These are phyloP conservation scores for Cryptomeria japonica DNA, from an alignment of 75 land plant species.

Conservation along the genomic window DNA sequence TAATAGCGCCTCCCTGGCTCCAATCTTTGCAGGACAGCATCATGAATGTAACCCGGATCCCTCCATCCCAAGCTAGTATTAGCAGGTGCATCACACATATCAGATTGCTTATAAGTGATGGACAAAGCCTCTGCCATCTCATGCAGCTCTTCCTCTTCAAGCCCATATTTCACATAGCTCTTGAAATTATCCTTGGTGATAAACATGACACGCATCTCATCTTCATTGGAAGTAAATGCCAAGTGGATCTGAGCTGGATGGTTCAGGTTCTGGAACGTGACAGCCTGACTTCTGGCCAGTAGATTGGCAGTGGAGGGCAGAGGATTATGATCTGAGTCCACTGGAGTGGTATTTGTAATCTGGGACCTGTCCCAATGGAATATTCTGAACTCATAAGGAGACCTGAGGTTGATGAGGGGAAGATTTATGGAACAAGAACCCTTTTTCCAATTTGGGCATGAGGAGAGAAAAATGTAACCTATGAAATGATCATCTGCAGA, in stretches of 20 bases:
- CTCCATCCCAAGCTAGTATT: conserved; percentile 81
- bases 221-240: conserved; percentile 51
- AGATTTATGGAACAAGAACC: conserved; percentile 54
- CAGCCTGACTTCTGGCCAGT: conserved; percentile 46
- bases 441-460: conserved; percentile 37
- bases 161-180: conserved; percentile 56
- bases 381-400: conserved; percentile 70
- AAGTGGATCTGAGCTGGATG: conserved; percentile 86
- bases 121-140: conserved; percentile 27
- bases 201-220: conserved; percentile 85
- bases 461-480: conserved; percentile 70
- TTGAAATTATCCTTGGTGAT: conserved; percentile 49
- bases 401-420: conserved; percentile 72
- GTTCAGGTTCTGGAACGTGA: conserved; percentile 39
- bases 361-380: conserved; percentile 62
- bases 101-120: conserved; percentile 53
- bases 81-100: conserved; percentile 86
- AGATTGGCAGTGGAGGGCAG: conserved; percentile 59
- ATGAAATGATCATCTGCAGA: conserved; percentile 64
- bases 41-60: conserved; percentile 79
- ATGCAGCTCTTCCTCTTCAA: conserved; percentile 19
- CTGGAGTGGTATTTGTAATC: conserved; percentile 21
- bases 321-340: conserved; percentile 76
- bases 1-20: conserved; percentile 59
- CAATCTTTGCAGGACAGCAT: conserved; percentile 56